Evolutionary conservation across 2,329 filamentous ascomycete species (phyloP).

Genomic region (Neonectria magnoliae): DNA sequence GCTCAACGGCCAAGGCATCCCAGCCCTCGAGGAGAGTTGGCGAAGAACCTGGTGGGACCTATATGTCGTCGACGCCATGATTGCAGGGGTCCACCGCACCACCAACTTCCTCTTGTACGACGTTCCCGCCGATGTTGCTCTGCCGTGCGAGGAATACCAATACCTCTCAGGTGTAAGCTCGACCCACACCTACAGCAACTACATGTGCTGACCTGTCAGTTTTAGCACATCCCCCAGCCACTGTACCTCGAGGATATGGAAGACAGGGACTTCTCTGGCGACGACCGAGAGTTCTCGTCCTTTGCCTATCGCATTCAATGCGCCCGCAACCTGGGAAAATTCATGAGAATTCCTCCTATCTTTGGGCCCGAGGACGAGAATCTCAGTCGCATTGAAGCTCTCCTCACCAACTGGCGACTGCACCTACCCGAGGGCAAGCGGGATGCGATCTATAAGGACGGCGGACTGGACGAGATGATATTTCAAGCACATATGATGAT

Average conservation of each 20-base stretch:
- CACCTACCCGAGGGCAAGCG: conserved; percentile 79
- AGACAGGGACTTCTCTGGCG: conserved; percentile 75
- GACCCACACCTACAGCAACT: not conserved
- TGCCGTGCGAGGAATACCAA: conserved; percentile 86
- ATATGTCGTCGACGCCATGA: conserved; percentile 84
- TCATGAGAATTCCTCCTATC: conserved; percentile 69
- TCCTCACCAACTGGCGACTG: conserved; percentile 78
- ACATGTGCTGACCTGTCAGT: conserved; percentile 23
- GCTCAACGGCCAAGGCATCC: conserved; percentile 69
- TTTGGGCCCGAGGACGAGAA: conserved; percentile 64
- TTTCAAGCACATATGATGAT: conserved; percentile 90
- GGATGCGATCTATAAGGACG: conserved; percentile 74
- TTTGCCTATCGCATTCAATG: conserved; percentile 87
- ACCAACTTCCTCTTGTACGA: conserved; percentile 77
- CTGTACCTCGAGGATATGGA: conserved; percentile 80
- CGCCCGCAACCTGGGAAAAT: conserved; percentile 78
- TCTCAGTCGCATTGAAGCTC: conserved; percentile 60
- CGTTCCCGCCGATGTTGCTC: conserved; percentile 71
- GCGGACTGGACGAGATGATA: conserved; percentile 86
- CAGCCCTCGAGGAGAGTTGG: conserved; percentile 82
- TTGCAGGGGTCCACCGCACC: conserved; percentile 80
- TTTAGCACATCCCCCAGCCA: conserved; percentile 65
- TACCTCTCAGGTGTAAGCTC: conserved; percentile 67
- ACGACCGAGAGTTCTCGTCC: conserved; percentile 79
- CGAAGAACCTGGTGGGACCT: conserved; percentile 91